Evolutionary conservation across 2,329 filamentous ascomycete genomes (phyloP), one percentile per base, ranked within the genome.

Genomic region (Colletotrichum chrysophilum): DNA sequence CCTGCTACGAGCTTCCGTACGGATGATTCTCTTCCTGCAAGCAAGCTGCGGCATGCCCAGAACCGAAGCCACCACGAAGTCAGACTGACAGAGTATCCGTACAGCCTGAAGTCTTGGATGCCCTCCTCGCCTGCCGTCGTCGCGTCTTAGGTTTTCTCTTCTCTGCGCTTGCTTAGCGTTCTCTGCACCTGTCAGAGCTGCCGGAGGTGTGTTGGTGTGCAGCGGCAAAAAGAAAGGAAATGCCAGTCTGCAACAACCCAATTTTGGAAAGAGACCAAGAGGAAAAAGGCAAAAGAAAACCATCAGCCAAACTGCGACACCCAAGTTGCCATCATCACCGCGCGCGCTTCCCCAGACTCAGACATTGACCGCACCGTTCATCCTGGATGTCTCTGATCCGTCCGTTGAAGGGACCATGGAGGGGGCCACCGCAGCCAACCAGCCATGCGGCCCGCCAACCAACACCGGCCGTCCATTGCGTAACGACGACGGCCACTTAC

Each of bases 141-240:
- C 36, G 61, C 61, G 61, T 21, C 32, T 36, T 61, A 58, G 10
- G 56, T 32, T 24, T 18, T 38, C 60, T 58, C 24, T 48, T 48
- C 43, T 48, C n/a, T 48, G 43, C 10, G 43, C 60, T 58, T 24
- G 21, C 66, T 36, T 48, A 48, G 18, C 48, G 24, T 52, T 68
- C 28, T 56, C 58, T 65, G 64, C 70, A 73, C 34, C 64, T 75
- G 70, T 48, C 70, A 68, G 70, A 73, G 34, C 21, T 73, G 56
- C 64, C 56, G 73, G 34, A 64, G 26, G 56, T 48, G 55, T 48
- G 61, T 34, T 52, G 16, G 36, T 61, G 36, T 70, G 55, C 67
- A 70, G 56, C 26, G 52, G 56, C 24, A 70, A 52, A 32, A 70
- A 70, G 56, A 70, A 70, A 62, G n/a, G 26, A 62, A 36, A 52